Conservation (phyloP, 441 rosid species). For the Rhodomyrtus psidioides region DNA sequence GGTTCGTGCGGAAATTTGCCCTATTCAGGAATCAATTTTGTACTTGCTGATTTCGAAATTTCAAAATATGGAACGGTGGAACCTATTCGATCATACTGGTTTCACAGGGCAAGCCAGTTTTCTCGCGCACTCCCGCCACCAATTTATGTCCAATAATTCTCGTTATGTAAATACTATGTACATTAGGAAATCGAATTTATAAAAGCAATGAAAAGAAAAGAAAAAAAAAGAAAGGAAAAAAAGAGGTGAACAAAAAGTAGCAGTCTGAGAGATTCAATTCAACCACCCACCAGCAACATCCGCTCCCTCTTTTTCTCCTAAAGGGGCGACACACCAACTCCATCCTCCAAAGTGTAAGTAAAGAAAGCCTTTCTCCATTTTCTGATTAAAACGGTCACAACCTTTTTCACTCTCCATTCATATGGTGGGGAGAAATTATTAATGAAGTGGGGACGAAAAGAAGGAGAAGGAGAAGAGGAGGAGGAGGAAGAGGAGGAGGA, state of each 20-base stretch:
- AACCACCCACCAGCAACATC: constrained; percentile 14
- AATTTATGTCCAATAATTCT: neutral
- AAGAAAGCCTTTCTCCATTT: constrained; percentile 6
- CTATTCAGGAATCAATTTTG: rapidly evolving
- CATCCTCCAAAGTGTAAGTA: constrained; percentile 24
- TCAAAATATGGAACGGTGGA: neutral
- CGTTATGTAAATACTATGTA: neutral
- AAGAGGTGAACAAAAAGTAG: constrained; percentile 2
- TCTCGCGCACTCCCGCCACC: rapidly evolving
- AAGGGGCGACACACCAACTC: constrained; percentile 35
- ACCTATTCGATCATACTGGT: rapidly evolving
- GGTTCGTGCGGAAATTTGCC: neutral
- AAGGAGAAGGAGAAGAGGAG: neutral
- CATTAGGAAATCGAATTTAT: neutral
- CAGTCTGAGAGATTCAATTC: constrained; percentile 15
- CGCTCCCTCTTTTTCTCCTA: constrained; percentile 23
- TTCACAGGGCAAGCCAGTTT: neutral
- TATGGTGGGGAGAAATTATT: neutral
- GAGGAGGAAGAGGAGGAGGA: constrained; percentile 18
- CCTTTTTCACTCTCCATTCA: neutral
- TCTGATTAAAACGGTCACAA: neutral
- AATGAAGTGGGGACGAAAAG: constrained; percentile 5
- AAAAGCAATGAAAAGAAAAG: neutral
- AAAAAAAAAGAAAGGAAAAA: neutral
- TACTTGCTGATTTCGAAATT: rapidly evolving